Evolutionary conservation across 805 yeast species (phyloP), one percentile per base, ranked within the genome.

Genomic region (Wickerhamomyces bovis): DNA sequence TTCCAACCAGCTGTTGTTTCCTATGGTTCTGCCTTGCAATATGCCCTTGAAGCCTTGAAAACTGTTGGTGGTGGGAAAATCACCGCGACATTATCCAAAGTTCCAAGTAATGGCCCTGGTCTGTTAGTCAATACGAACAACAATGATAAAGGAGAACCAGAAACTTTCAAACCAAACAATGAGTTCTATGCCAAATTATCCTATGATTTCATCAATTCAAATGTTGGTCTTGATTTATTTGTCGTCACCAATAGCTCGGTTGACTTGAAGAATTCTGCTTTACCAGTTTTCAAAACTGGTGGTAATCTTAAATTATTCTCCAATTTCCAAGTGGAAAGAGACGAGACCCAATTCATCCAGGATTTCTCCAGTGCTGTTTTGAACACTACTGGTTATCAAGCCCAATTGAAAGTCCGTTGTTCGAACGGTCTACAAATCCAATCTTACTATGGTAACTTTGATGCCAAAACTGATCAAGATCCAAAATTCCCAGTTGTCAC

Each of bases 101-200:
- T 89, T 36, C 97, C 99, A 7, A 75, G 87, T 1, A 75, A 80
- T 75, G 96, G 96, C 0, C 83, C 89, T 0, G 97, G 97, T 4
- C 70, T 75, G 10, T 71, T 84, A 45, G 67, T 70, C n/a, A 47
- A 51, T 33, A 47, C 43, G 4, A 62, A 73, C 26, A 61, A 59
- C 38, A 63, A 59, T 22, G 68, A 70, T 25, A 68, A 65, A 26
- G 69, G 67, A 8, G 77, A 75, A 42, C 28, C 39, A 13, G 76
- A 71, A 21, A 67, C 81, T 13, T 74, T 82, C 54, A 70, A 76
- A 21, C 76, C 89, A 6, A 81, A 79, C 42, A 77, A 76, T 53
- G 79, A 73, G 16, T 86, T 72, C 60, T 89, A 85, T 61, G 71
- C 70, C 44, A 72, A 76, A 13, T 63, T 89, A 40, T 80, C 84